Base-by-base conservation (phyloP, 2,329 filamentous ascomycete genomes). In the Laburnicola sp. region DNA sequence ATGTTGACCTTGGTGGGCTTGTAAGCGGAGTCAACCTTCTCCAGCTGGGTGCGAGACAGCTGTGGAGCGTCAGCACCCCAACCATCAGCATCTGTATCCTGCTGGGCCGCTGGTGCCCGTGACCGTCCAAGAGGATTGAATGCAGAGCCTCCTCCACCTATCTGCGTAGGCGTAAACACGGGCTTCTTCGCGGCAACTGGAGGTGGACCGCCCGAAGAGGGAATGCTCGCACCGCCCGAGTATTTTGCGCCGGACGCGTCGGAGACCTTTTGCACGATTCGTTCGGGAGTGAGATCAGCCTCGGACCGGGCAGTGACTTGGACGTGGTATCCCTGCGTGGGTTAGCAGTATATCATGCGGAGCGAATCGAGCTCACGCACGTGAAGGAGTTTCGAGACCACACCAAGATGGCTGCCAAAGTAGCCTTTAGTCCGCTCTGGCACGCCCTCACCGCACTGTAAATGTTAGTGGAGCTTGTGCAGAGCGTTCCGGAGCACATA, bases 381-480 rank as follows among this genome's bases (percentile, higher is more conserved):
- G 77, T 97, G 92, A 36, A 99, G 83, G 62, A 97, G 82, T 76
- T 96, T 97, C 56, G 91, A 86, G 32, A 97, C 91, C 41, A 91
- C 87, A 54, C 88, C 86, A 41, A 94, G 79, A 75, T 99, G 93
- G 76, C 91, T 97, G 60, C 91, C 96, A 72, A 99, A 99, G 76
- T 97, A 97, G 59, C 94, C 94, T 77, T 97, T 99, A 55, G 93
- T 97, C 66, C 93, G 83, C 76, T 99, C 94, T n/a, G 94, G 94
- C 11, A 99, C 94, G 63, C 94, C 94, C 69, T 95, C 93, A 60
- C 94, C 94, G 73, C 94, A 99, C 88, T 82, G 57, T 45, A 37
- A 45, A 5, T 42, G 31, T 61, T 49, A 62, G 56, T 30, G 9
- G 16, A 26, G 26, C 16, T 10, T 3, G 4, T 16, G 10, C 11